These are phyloP conservation scores for Protea cynaroides DNA, from an alignment of 164 flowering plant genomes.

Conservation along the genomic window DNA sequence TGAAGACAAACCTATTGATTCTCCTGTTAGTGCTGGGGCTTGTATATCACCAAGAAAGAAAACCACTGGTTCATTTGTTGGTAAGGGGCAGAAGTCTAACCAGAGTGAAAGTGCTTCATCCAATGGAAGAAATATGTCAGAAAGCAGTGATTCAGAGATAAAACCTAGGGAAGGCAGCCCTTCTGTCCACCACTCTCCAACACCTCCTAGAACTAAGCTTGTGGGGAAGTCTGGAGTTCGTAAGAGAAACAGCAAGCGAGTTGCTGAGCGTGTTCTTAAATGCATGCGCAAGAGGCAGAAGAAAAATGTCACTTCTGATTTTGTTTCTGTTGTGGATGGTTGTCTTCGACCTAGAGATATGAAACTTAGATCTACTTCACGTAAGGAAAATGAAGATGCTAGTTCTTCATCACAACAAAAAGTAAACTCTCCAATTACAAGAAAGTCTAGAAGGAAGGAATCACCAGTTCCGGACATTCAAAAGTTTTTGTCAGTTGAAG, in stretches of 20 bases:
- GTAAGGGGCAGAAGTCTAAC: slow-evolving; percentile 44
- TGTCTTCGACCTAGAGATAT: slow-evolving; percentile 38
- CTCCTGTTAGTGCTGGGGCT: slow-evolving; percentile 41
- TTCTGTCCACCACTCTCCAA: slow-evolving; percentile 24
- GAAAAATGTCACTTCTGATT: slow-evolving; percentile 57
- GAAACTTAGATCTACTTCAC: slow-evolving; percentile 48
- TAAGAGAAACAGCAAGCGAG: slow-evolving; percentile 70
- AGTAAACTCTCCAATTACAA: slow-evolving; percentile 38
- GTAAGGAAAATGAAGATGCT: slow-evolving; percentile 61
- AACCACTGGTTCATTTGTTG: slow-evolving; percentile 30
- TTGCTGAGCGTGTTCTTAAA: slow-evolving; percentile 62
- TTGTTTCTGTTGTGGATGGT: slow-evolving; percentile 59
- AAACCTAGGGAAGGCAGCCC: slow-evolving; percentile 35
- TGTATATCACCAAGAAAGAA: slow-evolving; percentile 38
- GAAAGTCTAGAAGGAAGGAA: slow-evolving; percentile 50
- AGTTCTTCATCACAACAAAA: slow-evolving; percentile 50
- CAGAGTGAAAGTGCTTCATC: slow-evolving; percentile 86
- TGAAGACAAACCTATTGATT: slow-evolving; percentile 38
- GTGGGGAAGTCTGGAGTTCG: slow-evolving; percentile 40
- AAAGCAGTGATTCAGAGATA: slow-evolving; percentile 75
- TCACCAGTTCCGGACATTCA: slow-evolving; percentile 18
- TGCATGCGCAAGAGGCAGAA: slow-evolving; percentile 71
- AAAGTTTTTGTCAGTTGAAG: slow-evolving; percentile 23
- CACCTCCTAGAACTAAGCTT: slow-evolving; percentile 41
- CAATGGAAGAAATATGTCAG: slow-evolving; percentile 58